phyloP scores from a whole-genome alignment of 2,329 filamentous ascomycete genomes.

The Phyllosticta citriasiana region DNA sequence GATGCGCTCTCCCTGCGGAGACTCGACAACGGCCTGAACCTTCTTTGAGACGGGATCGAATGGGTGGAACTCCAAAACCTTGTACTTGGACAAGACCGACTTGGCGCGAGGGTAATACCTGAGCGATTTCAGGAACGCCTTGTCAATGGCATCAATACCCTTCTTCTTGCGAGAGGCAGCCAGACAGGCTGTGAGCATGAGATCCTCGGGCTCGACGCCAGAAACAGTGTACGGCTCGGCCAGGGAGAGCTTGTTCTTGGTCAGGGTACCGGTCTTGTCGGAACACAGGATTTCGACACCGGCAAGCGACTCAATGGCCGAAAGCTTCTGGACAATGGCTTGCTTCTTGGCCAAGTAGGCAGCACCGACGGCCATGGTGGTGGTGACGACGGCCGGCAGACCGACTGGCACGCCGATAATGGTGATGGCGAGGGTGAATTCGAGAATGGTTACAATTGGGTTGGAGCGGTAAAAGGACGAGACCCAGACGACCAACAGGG shows the following conservation, averaged over 20 bases:
- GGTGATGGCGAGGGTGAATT: slow-evolving; percentile 80
- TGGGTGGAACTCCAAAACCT: slow-evolving; percentile 72
- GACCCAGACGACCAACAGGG: slow-evolving; percentile 74
- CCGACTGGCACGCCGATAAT: slow-evolving; percentile 89
- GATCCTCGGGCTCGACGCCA: slow-evolving; percentile 74
- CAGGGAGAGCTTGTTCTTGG: slow-evolving; percentile 87
- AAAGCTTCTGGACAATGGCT: slow-evolving; percentile 88
- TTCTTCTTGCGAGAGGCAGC: slow-evolving; percentile 91
- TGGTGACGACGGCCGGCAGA: slow-evolving; percentile 87
- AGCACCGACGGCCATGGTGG: slow-evolving; percentile 89
- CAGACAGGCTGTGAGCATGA: slow-evolving; percentile 86
- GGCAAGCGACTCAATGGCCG: slow-evolving; percentile 82
- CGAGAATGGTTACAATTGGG: slow-evolving; percentile 64
- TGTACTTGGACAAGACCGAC: slow-evolving; percentile 70
- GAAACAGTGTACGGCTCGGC: slow-evolving; percentile 74
- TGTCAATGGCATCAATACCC: slow-evolving; percentile 90
- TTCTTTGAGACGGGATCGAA: slow-evolving; percentile 94
- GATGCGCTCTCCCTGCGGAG: slow-evolving; percentile 72
- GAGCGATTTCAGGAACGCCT: slow-evolving; percentile 83
- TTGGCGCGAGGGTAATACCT: slow-evolving; percentile 76
- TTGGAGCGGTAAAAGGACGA: slow-evolving; percentile 83
- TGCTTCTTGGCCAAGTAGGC: slow-evolving; percentile 87
- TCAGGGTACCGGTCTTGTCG: slow-evolving; percentile 88
- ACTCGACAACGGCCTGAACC: slow-evolving; percentile 74
- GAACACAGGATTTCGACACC: slow-evolving; percentile 92